phyloP scores from a whole-genome alignment of 371 early-diverging fungal genomes.

The Entomophthora muscae region DNA sequence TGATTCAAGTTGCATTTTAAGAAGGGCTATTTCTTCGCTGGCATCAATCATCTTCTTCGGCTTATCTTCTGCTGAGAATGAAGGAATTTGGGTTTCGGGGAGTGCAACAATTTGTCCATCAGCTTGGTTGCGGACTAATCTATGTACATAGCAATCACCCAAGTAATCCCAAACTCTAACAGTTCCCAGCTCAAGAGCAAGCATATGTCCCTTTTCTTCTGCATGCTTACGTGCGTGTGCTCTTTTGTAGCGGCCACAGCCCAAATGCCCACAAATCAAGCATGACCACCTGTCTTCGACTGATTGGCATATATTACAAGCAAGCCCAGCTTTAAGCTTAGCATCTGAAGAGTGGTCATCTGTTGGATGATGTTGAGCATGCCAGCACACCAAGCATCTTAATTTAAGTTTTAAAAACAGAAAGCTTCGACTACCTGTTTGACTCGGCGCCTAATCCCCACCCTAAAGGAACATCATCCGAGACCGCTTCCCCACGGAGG shows the following conservation, averaged over 20 bases:
- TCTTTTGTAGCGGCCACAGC: constrained; percentile 53
- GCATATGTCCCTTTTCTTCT: constrained; percentile 54
- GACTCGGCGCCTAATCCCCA: not conserved
- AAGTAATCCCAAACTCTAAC: constrained; percentile 95
- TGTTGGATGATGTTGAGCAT: not conserved
- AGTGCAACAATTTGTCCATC: constrained; percentile 87
- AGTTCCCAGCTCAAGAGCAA: constrained; percentile 79
- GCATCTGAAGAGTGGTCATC: not conserved
- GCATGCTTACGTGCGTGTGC: constrained; percentile 83
- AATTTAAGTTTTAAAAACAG: constrained; percentile 10
- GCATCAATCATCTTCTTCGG: not conserved
- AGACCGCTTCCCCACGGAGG: constrained; percentile 71
- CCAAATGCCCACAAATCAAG: constrained; percentile 78
- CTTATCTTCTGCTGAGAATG: not conserved
- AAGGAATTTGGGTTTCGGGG: constrained; percentile 15
- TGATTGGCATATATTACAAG: not conserved
- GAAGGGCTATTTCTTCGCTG: not conserved
- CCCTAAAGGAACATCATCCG: constrained; percentile 82
- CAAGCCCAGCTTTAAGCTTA: not conserved
- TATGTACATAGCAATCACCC: constrained; percentile 84
- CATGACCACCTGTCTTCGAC: constrained; percentile 76
- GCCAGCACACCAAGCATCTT: constrained; percentile 11
- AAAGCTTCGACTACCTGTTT: not conserved
- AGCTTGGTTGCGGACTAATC: constrained; percentile 66
- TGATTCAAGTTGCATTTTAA: not conserved